Conservation (phyloP, 1,284 basidiomycete species). For the Vanrija sp. region DNA sequence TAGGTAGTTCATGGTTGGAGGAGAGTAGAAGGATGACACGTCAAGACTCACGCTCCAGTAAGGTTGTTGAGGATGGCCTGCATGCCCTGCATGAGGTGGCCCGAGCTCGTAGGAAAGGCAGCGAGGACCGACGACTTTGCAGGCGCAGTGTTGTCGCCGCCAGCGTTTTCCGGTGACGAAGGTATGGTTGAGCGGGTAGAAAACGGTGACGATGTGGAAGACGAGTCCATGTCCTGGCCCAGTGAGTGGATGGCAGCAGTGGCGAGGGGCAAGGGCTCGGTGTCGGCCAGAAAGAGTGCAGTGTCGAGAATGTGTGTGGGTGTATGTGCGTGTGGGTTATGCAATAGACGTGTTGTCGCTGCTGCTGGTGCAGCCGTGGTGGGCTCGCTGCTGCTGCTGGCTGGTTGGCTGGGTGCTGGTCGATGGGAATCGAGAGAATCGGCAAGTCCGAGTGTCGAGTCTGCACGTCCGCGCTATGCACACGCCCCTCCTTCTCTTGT, state of each 20-base stretch:
- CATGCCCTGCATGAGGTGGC: slow-evolving; percentile 31
- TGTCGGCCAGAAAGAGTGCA: not conserved
- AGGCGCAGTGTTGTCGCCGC: slow-evolving; percentile 12
- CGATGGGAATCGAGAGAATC: too few relatives aligned
- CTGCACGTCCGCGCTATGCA: too few relatives aligned
- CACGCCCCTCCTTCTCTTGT: too few relatives aligned
- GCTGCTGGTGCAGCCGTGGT: too few relatives aligned
- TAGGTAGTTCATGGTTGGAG: not conserved
- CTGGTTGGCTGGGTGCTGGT: too few relatives aligned
- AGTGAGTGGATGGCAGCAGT: too few relatives aligned
- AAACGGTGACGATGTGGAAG: slow-evolving; percentile 35
- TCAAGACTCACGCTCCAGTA: slow-evolving; percentile 20
- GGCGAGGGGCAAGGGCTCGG: not conserved
- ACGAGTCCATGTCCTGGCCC: slow-evolving; percentile 25
- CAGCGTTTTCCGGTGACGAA: slow-evolving; percentile 31
- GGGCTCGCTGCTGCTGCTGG: too few relatives aligned
- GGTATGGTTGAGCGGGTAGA: slow-evolving; percentile 32
- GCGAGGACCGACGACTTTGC: not conserved
- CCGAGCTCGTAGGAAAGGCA: slow-evolving; percentile 9
- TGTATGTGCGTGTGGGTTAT: not conserved
- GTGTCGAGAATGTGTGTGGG: not conserved
- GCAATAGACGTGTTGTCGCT: too few relatives aligned
- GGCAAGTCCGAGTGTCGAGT: too few relatives aligned
- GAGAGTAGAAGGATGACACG: not conserved
- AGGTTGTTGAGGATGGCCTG: slow-evolving; percentile 28